Base-by-base conservation (phyloP, 169 alveolate genomes). In the Hammondia hammondi region DNA sequence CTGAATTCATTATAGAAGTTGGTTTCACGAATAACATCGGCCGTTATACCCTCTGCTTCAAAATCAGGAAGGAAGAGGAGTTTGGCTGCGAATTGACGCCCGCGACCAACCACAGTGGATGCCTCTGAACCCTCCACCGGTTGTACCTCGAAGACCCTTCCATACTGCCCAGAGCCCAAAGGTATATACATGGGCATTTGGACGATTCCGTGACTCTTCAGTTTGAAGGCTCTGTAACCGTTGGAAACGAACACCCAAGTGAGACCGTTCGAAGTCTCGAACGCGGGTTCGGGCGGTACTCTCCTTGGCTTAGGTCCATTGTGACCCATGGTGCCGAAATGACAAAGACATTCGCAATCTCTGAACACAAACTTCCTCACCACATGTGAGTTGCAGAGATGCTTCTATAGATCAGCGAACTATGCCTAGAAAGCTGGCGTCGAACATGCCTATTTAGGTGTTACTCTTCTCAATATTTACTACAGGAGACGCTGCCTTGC, bases 81-180 rank as follows among this genome's bases (percentile, higher is more conserved):
- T 52, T 85, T 85, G 39, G 91, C 91, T 9, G 91, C 91, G 77
- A 35, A 85, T 71, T n/a, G 91, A 32, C 48, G 52, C 45, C 85
- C 85, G 39, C 52, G 4, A 19, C 48, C 85, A 73, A 9, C 85
- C 0, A 3, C 48, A 37, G 52, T 2, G 27, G 85, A 73, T 27
- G 3, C 7, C 52, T n/a, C 85, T 10, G 43, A n/a, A 32, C 46
- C 39, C 43, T 46, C 71, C 37, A 52, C 72, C 73, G 81, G 91
- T 0, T 7, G 91, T 9, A 85, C 91, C 77, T 85, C 91, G 77
- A 85, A 85, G 19, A 85, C 91, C 52, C 91, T 46, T 24, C 91
- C 91, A 35, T 39, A 85, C 91, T 85, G 91, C 27, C 91, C 91
- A 1, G 71, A 46, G n/a, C 91, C 91, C 45, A 85, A 52, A 14